These are phyloP conservation scores for Penicillium goetzii DNA, from an alignment of 495 filamentous ascomycete species.

Conservation along the genomic window DNA sequence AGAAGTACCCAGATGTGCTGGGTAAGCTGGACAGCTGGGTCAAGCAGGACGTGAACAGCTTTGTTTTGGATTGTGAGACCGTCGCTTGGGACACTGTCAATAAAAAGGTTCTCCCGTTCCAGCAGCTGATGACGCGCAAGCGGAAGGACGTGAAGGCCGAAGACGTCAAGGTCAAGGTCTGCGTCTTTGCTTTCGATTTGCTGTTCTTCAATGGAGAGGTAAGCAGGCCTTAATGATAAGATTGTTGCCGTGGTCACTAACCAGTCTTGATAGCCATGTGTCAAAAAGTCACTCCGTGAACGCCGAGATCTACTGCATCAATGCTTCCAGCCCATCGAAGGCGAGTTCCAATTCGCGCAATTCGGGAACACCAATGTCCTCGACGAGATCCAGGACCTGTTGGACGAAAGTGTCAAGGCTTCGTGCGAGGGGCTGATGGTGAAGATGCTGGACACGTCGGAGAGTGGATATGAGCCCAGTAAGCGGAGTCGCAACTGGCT, in stretches of 20 bases:
- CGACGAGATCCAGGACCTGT: slow-evolving; percentile 87
- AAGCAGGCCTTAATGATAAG: slow-evolving; percentile 18
- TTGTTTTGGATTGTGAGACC: slow-evolving; percentile 96
- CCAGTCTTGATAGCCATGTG: slow-evolving; percentile 58
- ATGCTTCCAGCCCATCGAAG: slow-evolving; percentile 76
- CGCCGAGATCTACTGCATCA: slow-evolving; percentile 75
- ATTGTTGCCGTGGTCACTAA: slow-evolving; percentile 16
- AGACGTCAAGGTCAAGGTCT: slow-evolving; percentile 96
- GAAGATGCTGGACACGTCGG: slow-evolving; percentile 93
- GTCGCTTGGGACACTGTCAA: slow-evolving; percentile 94
- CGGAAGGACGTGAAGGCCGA: slow-evolving; percentile 97
- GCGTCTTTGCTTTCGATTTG: slow-evolving; percentile 95
- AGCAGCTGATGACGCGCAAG: slow-evolving; percentile 97
- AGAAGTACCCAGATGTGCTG: slow-evolving; percentile 96
- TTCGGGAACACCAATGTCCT: slow-evolving; percentile 84
- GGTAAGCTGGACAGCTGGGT: slow-evolving; percentile 87
- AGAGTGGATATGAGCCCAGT: slow-evolving; percentile 92
- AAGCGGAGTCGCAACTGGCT: slow-evolving; percentile 97
- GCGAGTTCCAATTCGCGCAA: slow-evolving; percentile 91
- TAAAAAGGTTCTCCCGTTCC: slow-evolving; percentile 95
- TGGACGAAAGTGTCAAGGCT: slow-evolving; percentile 92
- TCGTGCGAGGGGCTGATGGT: slow-evolving; percentile 98
- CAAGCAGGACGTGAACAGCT: slow-evolving; percentile 84
- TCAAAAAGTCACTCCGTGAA: slow-evolving; percentile 84
- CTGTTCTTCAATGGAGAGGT: slow-evolving; percentile 92